These are phyloP conservation scores for Candida methanosorbosa DNA, from an alignment of 805 yeast genomes.

Conservation along the genomic window DNA sequence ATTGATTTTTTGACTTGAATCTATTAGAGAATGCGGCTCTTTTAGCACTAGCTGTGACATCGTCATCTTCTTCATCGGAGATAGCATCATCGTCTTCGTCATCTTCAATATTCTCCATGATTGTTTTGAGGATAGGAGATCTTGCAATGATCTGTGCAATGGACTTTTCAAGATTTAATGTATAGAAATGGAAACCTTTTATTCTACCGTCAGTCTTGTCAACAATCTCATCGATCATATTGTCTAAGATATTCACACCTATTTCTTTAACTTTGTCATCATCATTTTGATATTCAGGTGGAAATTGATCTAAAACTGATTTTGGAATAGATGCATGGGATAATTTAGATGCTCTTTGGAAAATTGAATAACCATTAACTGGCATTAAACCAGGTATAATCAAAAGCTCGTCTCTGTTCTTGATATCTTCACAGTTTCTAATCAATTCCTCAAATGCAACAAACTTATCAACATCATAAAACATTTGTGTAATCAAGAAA, in stretches of 20 bases:
- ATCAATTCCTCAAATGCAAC: conserved; percentile 51
- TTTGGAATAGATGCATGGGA: conserved; percentile 80
- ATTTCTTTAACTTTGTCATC: conserved; percentile 72
- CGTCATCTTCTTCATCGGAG: conserved; percentile 21
- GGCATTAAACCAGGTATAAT: conserved; percentile 91
- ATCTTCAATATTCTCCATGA: conserved; percentile 35
- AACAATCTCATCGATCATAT: conserved; percentile 52
- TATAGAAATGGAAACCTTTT: conserved; percentile 88
- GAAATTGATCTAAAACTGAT: conserved; percentile 42
- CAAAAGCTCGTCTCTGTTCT: conserved; percentile 33
- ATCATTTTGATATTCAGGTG: conserved; percentile 53
- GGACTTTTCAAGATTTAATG: conserved; percentile 86
- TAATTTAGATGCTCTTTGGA: conserved; percentile 80
- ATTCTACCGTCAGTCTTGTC: conserved; percentile 45
- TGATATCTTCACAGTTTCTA: conserved; percentile 29
- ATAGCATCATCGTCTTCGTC: conserved; percentile 26
- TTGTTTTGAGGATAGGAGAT: conserved; percentile 43
- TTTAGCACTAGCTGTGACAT: conserved; percentile 22
- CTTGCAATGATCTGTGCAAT: conserved; percentile 74
- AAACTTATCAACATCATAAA: conserved; percentile 80
- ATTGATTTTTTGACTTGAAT: conserved; percentile 21
- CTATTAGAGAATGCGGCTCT: conserved; percentile 26
- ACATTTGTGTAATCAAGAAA: conserved; percentile 84
- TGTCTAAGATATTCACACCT: conserved; percentile 68
- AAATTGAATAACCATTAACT: conserved; percentile 72